These are phyloP conservation scores for Neocallimastix lanati DNA, from an alignment of 192 early-diverging fungal species.

Conservation along the genomic window DNA sequence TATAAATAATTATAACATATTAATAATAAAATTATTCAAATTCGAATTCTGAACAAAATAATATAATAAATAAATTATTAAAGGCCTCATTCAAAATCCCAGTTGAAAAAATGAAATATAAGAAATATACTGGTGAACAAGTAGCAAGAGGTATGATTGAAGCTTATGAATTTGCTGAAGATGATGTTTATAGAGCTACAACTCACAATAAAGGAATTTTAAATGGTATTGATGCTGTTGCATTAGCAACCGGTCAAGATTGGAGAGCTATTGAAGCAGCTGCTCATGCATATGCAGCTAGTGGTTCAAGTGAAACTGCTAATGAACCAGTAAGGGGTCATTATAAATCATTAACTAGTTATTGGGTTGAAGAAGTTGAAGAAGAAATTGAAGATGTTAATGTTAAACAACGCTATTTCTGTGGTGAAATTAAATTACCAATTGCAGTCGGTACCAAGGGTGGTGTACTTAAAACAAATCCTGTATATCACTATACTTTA, in stretches of 20 bases:
- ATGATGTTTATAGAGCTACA: conserved; percentile 49
- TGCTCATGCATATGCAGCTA: conserved; percentile 44
- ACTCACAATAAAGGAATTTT: conserved; percentile 70
- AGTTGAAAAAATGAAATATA: conserved; percentile 38
- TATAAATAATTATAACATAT: too few relatives aligned
- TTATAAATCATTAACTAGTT: conserved; percentile 49
- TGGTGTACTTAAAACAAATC: conserved; percentile 53
- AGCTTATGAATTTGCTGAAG: conserved; percentile 46
- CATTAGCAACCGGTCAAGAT: conserved; percentile 55
- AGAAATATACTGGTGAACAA: conserved; percentile 33
- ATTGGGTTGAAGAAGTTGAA: conserved; percentile 44
- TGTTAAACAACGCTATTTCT: conserved; percentile 12
- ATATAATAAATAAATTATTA: background rate
- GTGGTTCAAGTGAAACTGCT: conserved; percentile 1
- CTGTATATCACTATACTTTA: conserved; percentile 43
- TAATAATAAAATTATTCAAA: too few relatives aligned
- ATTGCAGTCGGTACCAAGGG: conserved; percentile 57
- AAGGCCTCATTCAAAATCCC: conserved; percentile 40
- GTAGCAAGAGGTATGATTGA: conserved; percentile 46
- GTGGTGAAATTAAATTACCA: conserved; percentile 48
- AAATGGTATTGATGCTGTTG: conserved; percentile 65
- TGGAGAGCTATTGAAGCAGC: conserved; percentile 60
- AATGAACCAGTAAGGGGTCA: conserved; percentile 4
- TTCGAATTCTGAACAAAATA: too few relatives aligned
- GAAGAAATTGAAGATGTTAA: conserved; percentile 9